Percentiles rank a stretch among this genome's conserved stretches.
Evolutionary conservation across 768 basidiomycete species (phyloP).

Genomic region (Lentinula raphanica): DNA sequence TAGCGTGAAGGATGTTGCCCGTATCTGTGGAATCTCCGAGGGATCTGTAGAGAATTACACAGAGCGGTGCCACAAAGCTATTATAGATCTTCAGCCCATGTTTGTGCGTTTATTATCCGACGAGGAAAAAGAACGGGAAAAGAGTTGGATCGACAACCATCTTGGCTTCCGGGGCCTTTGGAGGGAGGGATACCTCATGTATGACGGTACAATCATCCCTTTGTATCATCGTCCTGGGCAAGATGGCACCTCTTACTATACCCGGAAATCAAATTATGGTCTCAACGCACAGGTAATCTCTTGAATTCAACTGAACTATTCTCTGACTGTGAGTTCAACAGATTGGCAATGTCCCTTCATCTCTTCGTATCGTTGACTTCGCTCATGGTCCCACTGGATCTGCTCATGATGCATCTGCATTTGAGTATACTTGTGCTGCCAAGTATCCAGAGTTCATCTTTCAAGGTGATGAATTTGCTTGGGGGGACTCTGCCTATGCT

Average conservation of each 20-base stretch:
- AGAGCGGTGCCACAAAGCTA: constrained; percentile 6
- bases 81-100: constrained; percentile 24
- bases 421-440: constrained; percentile 23
- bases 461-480: constrained; percentile 21
- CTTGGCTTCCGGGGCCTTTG: constrained; percentile 21
- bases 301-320: background rate
- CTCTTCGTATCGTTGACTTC: constrained; percentile 26
- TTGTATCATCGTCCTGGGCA: constrained; percentile 13
- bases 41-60: constrained; percentile 26
- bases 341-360: constrained; percentile 29
- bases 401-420: constrained; percentile 28
- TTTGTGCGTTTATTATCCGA: constrained; percentile 23
- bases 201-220: constrained; percentile 21
- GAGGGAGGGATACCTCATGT: constrained; percentile 31
- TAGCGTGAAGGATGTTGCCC: constrained; percentile 11
- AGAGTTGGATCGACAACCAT: constrained; percentile 28
- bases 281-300: constrained; percentile 28
- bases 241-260: constrained; percentile 30
- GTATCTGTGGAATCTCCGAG: constrained; percentile 19
- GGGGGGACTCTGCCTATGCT: constrained; percentile 21
- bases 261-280: constrained; percentile 30
- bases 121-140: constrained; percentile 29
- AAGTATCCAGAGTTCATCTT: constrained; percentile 20
- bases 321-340: constrained; percentile 9
- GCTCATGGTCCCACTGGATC: constrained; percentile 28